A percentile compares a stretch with the other conserved stretches of the same genome.
These are phyloP conservation scores for Isoetes taiwanensis DNA, from an alignment of 75 land plant species.

Conservation along the genomic window DNA sequence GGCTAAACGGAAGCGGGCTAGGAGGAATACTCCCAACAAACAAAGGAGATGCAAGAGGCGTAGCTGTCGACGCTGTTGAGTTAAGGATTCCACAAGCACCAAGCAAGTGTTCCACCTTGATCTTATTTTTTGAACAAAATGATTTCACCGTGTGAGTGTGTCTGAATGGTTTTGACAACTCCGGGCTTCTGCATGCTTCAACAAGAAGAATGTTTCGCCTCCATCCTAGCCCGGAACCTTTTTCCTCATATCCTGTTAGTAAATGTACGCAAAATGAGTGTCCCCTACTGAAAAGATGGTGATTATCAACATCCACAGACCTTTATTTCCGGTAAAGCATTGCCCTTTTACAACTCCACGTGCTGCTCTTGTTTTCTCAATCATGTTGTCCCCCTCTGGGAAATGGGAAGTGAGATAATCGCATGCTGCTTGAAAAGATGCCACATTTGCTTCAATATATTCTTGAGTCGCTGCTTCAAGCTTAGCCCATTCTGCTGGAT, in stretches of 20 bases:
- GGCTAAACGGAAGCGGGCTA: slow-evolving; percentile 76
- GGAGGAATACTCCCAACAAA: slow-evolving; percentile 86
- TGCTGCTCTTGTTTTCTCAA: slow-evolving; percentile 28
- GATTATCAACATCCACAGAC: neutral
- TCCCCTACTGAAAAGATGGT: neutral
- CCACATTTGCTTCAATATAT: slow-evolving; percentile 45
- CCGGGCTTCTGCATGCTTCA: slow-evolving; percentile 55
- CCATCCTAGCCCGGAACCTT: slow-evolving; percentile 59
- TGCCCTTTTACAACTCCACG: slow-evolving; percentile 7
- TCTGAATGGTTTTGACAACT: slow-evolving; percentile 38
- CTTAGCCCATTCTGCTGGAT: slow-evolving; percentile 76
- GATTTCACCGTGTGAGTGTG: slow-evolving; percentile 70
- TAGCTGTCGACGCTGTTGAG: slow-evolving; percentile 25
- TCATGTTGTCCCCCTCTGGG: slow-evolving; percentile 53
- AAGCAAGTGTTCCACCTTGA: slow-evolving; percentile 35
- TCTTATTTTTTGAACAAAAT: slow-evolving; percentile 55
- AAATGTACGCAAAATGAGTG: neutral
- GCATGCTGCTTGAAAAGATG: slow-evolving; percentile 51
- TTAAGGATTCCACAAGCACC: slow-evolving; percentile 12
- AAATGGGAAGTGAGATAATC: slow-evolving; percentile 38
- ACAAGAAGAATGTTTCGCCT: slow-evolving; percentile 69
- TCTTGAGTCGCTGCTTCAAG: slow-evolving; percentile 88
- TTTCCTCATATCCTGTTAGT: slow-evolving; percentile 25
- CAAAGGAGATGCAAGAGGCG: slow-evolving; percentile 78
- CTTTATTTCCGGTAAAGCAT: neutral